Evolutionary conservation across 257 asterid genomes (phyloP).

Genomic region (Fraxinus excelsior): DNA sequence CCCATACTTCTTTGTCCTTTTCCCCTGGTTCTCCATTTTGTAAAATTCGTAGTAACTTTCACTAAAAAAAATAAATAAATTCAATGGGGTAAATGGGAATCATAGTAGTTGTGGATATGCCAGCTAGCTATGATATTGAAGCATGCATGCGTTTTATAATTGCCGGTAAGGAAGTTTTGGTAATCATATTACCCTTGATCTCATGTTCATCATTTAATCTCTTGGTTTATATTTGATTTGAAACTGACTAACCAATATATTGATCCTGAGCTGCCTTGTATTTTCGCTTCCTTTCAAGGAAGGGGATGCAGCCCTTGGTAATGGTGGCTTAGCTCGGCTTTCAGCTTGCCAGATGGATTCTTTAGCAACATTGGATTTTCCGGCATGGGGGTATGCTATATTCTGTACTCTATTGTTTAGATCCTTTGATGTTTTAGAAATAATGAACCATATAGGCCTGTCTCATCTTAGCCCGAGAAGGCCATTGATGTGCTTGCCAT

Average conservation of each 20-base stretch:
- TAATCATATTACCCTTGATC: background rate
- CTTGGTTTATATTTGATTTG: background rate
- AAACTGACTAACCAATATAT: background rate
- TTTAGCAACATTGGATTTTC: constrained; percentile 51
- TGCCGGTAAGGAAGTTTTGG: background rate
- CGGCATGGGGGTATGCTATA: constrained; percentile 52
- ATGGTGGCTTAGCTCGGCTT: constrained; percentile 59
- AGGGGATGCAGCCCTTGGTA: constrained; percentile 63
- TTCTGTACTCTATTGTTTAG: background rate
- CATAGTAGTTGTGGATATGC: background rate
- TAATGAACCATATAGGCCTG: background rate
- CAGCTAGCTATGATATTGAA: background rate
- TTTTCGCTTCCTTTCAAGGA: constrained; percentile 29
- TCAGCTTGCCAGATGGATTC: constrained; percentile 63
- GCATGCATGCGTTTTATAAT: background rate
- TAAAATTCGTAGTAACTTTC: background rate
- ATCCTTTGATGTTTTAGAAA: background rate
- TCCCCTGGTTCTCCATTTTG: background rate
- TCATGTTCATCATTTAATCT: constrained; percentile 4
- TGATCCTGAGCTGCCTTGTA: constrained; percentile 11
- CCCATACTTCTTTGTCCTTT: background rate
- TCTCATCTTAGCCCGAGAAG: constrained; percentile 7
- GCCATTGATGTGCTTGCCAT: background rate
- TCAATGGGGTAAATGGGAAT: background rate
- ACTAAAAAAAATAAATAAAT: background rate